Evolutionary conservation across 1,284 basidiomycete species (phyloP).

Genomic region (Apiotrichum akiyoshidainum): DNA sequence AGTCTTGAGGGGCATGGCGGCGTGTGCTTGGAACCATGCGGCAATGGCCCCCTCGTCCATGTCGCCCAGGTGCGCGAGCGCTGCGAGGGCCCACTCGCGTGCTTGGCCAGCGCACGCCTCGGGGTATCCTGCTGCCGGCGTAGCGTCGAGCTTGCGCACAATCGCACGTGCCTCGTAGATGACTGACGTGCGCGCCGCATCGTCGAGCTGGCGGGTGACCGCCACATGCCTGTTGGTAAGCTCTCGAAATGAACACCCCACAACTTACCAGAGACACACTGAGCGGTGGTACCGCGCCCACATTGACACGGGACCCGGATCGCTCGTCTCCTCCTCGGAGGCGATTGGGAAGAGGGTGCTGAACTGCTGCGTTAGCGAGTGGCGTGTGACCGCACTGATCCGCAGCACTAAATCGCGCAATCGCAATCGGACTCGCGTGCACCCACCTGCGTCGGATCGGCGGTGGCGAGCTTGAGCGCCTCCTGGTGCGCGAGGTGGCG

Average conservation of each 20-base stretch:
- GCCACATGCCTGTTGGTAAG: constrained; percentile 13
- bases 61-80: constrained; percentile 9
- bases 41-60: constrained; percentile 5
- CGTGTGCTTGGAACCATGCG: constrained; percentile 5
- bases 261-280: constrained; percentile 27
- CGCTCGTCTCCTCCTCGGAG: background rate
- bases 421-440: background rate
- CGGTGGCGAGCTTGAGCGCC: constrained; percentile 16
- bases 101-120: constrained; percentile 25
- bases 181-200: background rate
- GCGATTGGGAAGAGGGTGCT: constrained; percentile 29
- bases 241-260: background rate
- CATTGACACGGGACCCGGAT: constrained; percentile 18
- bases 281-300: constrained; percentile 31
- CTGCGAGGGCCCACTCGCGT: constrained; percentile 24
- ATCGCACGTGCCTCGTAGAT: background rate
- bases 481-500: constrained; percentile 11
- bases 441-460: constrained; percentile 27
- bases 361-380: constrained; percentile 18
- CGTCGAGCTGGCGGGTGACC: background rate
- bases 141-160: constrained; percentile 5
- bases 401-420: no score
- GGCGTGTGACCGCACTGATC: no score
- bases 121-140: background rate
- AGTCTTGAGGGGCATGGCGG: background rate